Evolutionary conservation across 2,329 filamentous ascomycete genomes (phyloP).

Genomic region (Apiospora sp.): DNA sequence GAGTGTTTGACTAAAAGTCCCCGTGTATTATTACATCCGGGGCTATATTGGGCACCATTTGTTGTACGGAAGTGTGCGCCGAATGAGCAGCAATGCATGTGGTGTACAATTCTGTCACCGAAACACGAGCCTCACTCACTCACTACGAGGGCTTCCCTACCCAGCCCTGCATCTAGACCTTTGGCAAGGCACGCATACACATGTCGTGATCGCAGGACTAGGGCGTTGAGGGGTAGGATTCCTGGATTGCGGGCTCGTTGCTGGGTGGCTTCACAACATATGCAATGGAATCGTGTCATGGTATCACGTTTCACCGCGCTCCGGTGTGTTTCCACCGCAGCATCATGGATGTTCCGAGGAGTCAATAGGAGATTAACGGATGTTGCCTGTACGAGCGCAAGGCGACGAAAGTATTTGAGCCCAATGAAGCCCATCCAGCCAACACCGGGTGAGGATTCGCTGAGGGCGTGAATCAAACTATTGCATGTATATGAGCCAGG

Average conservation of each 20-base stretch:
- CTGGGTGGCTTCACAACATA: constrained; percentile 10
- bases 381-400: background rate
- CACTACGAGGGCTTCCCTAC: background rate
- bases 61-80: background rate
- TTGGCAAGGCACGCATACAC: background rate
- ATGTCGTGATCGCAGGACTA: background rate
- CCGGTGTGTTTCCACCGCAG: background rate
- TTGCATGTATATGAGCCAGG: constrained; percentile 13
- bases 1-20: background rate
- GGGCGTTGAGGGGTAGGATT: background rate
- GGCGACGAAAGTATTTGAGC: background rate
- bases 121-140: constrained; percentile 3
- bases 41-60: constrained; percentile 21
- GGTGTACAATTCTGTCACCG: constrained; percentile 18
- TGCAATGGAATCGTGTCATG: constrained; percentile 19
- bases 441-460: background rate
- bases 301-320: constrained; percentile 15
- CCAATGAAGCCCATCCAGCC: background rate
- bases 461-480: background rate
- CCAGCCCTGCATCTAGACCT: background rate
- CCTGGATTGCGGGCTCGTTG: constrained; percentile 1
- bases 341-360: background rate
- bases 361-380: background rate
- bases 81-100: background rate
- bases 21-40: background rate